Evolutionary conservation across 2,329 filamentous ascomycete genomes (phyloP), one percentile per base, ranked within the genome.

Genomic region (Fusarium falciforme): DNA sequence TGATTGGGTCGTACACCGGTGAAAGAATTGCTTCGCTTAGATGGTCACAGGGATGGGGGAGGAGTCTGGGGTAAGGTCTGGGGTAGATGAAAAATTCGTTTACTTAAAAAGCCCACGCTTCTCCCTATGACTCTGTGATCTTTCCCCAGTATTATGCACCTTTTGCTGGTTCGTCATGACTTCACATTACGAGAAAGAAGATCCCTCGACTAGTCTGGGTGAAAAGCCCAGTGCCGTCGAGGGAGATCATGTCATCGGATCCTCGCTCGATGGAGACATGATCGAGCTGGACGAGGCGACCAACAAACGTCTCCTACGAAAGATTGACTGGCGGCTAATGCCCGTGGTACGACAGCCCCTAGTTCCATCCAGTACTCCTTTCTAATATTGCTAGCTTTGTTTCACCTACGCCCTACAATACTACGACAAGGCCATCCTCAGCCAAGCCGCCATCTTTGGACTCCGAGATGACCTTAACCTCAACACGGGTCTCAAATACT

Each of bases 321-420:
- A 75, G 54, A 76, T 78, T 62, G 77, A 78, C 55, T 73, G 73
- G 73, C 68, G 65, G 5, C n/a, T 78, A 4, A 76, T 78, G 76
- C 77, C 76, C 2, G 66, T 78, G 25, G 76, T 78, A 62, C 12
- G 73, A 70, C n/a, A 5, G 2, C 17, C 7, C 29, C 11, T 3
- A 29, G n/a, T 5, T 22, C 31, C 14, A 22, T 10, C 7, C 27
- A 31, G 1, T 20, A 12, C 14, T 29, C 14, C 6, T 47, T 31
- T 2, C n/a, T 58, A 35, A 59, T 4, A 42, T n/a, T 40, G 5
- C 12, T 7, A 78, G 76, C 70, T 80, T 11, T 79, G 77, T 61
- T 73, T 79, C 33, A 82, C 80, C 7, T 81, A 82, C 64, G 79
- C 79, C 0, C 62, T 81, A 14, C 80, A 82, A 64, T 81, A 78